Evolutionary conservation across 1,284 basidiomycete species (phyloP), one percentile per base, ranked within the genome.

Genomic region (Trametes polyzona): DNA sequence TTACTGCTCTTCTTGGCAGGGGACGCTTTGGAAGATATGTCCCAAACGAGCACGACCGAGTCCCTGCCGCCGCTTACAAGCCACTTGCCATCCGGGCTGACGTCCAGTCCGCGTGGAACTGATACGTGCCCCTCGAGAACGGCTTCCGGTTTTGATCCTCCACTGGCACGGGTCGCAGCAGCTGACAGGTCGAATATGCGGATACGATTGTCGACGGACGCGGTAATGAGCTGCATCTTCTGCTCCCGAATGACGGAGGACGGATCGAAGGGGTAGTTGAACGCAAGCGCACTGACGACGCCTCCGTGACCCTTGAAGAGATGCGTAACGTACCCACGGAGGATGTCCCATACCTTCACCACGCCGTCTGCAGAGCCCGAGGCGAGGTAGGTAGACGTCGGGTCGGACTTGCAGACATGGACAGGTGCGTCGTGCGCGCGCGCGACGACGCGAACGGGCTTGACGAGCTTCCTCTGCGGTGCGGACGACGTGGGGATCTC

Each of bases 291-390:
- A 60, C 92, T 94, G 66, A 98, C 90, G 49, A 98, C 92, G 16
- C 97, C 96, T 7, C 96, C 97, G 69, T 98, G 97, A 10, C 96
- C 96, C 68, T 92, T 92, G 80, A 98, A 96, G 12, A 95, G 83
- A 73, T 99, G 97, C 0, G 97, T 99, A 37, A 93, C 86, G 71
- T 90, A 96, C 9, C 95, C 96, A 17, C 88, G 87, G 3, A 81
- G 76, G 42, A 96, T 84, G 71, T 98, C 92, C 95, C 95, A 99
- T 9, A 99, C 92, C 78, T 98, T 98, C 54, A 98, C 96, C 19
- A 93, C 84, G 14, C 97, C 96, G 67, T 99, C 97, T 4, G 95
- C 93, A 9, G 95, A 92, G 0, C 96, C 97, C 7, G 96, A 97
- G 1, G 97, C 96, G 58, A 99, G 82, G 56, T 98, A 88, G 0